Conservation (phyloP, 306 rosid genomes). For the Mimosa pudica region DNA sequence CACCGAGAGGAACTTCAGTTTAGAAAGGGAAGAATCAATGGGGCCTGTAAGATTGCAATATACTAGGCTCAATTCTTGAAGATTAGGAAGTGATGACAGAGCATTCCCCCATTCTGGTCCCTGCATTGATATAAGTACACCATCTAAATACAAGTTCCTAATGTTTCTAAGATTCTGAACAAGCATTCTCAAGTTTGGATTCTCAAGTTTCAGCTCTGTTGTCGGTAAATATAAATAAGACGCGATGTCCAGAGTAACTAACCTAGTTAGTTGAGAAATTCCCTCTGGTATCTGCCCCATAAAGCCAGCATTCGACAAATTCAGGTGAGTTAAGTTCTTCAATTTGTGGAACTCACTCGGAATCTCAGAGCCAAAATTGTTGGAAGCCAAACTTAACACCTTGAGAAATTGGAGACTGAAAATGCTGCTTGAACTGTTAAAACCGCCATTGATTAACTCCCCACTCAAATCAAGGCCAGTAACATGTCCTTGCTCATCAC, state of each 20-base stretch:
- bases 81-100: background rate
- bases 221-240: background rate
- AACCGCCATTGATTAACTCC: background rate
- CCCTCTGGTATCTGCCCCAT: conserved; percentile 25
- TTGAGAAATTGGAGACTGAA: conserved; percentile 27
- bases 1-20: conserved; percentile 25
- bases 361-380: background rate
- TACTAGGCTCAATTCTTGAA: conserved; percentile 36
- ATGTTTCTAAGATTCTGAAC: conserved; percentile 33
- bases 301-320: conserved; percentile 31
- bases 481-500: conserved; percentile 22
- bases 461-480: conserved; percentile 17
- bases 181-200: background rate
- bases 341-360: conserved; percentile 28
- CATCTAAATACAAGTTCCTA: conserved; percentile 38
- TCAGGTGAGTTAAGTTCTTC: conserved; percentile 16
- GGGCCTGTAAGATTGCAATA: conserved; percentile 35
- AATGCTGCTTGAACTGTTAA: conserved; percentile 25
- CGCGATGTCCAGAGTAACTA: conserved; percentile 33
- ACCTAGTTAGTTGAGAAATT: conserved; percentile 28
- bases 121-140: conserved; percentile 31
- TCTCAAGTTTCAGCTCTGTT: conserved; percentile 17
- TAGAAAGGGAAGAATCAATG: conserved; percentile 28
- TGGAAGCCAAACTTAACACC: conserved; percentile 18
- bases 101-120: conserved; percentile 49